Percentiles rank a stretch among this genome's conserved stretches.
phyloP scores from a whole-genome alignment of 441 rosid species.

The Oxalis stricta region DNA sequence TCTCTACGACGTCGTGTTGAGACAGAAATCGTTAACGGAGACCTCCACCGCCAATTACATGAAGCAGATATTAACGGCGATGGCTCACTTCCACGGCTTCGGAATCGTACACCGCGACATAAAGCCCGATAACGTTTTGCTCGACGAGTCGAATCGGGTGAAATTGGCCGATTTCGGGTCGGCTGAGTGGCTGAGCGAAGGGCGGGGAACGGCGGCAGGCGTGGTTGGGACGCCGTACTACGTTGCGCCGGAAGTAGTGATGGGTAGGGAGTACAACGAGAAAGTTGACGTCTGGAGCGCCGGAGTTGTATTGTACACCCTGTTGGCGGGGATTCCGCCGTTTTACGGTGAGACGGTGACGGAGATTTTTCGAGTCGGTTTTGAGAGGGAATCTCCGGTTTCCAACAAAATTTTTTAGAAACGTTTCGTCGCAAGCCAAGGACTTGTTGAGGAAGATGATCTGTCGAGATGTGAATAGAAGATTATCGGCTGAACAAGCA shows the following conservation, averaged over 20 bases:
- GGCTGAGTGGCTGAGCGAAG: constrained; percentile 20
- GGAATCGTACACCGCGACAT: constrained; percentile 58
- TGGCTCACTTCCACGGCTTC: constrained; percentile 40
- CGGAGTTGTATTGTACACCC: constrained; percentile 62
- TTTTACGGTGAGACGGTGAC: constrained; percentile 54
- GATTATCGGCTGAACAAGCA: constrained; percentile 74
- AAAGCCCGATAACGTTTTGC: constrained; percentile 51
- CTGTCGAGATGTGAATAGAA: constrained; percentile 54
- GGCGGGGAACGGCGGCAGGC: constrained; percentile 28
- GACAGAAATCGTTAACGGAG: constrained; percentile 22
- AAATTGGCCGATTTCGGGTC: constrained; percentile 57
- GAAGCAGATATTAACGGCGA: constrained; percentile 29
- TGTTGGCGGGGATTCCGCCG: constrained; percentile 80
- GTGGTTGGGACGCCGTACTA: constrained; percentile 91
- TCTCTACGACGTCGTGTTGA: constrained; percentile 26
- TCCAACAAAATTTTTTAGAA: constrained; percentile 33
- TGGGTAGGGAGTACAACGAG: constrained; percentile 45
- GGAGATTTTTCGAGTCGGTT: constrained; percentile 69
- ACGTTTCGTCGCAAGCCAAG: constrained; percentile 45
- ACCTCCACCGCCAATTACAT: constrained; percentile 19
- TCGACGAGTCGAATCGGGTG: constrained; percentile 12
- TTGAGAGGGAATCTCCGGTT: constrained; percentile 57
- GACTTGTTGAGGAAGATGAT: constrained; percentile 67
- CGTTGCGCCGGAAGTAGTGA: constrained; percentile 80
- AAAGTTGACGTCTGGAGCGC: constrained; percentile 89